These are phyloP conservation scores for Mercurialis annua DNA, from an alignment of 345 rosid genomes.

Conservation along the genomic window DNA sequence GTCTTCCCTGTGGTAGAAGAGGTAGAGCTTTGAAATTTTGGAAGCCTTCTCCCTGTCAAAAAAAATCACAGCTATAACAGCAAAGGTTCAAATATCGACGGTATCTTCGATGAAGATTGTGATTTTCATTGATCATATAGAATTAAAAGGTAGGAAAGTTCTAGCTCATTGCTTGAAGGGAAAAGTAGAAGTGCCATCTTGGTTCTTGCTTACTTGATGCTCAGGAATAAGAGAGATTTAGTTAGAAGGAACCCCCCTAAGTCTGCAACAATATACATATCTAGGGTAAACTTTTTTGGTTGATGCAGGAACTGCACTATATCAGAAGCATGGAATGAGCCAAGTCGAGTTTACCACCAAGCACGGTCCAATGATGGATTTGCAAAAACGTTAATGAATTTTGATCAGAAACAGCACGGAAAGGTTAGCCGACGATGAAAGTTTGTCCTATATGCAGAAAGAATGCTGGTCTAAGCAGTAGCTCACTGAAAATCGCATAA, in stretches of 20 bases:
- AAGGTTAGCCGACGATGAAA: constrained; percentile 71
- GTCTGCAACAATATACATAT: neutral
- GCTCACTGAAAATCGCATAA: constrained; percentile 86
- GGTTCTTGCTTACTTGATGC: constrained; percentile 84
- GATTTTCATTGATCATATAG: constrained; percentile 78
- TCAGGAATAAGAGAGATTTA: constrained; percentile 56
- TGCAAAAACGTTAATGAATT: constrained; percentile 56
- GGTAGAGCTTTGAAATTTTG: too few species aligned
- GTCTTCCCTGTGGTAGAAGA: too few species aligned
- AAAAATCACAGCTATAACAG: too few species aligned
- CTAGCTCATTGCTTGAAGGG: constrained; percentile 98
- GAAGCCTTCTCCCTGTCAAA: too few species aligned
- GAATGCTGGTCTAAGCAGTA: constrained; percentile 90
- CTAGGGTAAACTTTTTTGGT: neutral
- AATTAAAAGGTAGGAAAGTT: constrained; percentile 62
- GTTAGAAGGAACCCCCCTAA: neutral
- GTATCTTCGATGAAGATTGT: constrained; percentile 77
- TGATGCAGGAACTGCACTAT: constrained; percentile 64
- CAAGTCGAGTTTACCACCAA: constrained; percentile 76
- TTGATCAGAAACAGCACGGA: constrained; percentile 70
- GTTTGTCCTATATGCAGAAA: constrained; percentile 94
- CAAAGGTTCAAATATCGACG: constrained; percentile 76
- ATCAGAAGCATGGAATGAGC: constrained; percentile 70
- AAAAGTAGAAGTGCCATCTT: constrained; percentile 94
- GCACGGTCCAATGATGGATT: constrained; percentile 98